These are phyloP conservation scores for Talaromyces sp. DNA, from an alignment of 2,329 filamentous ascomycete genomes.

Conservation along the genomic window DNA sequence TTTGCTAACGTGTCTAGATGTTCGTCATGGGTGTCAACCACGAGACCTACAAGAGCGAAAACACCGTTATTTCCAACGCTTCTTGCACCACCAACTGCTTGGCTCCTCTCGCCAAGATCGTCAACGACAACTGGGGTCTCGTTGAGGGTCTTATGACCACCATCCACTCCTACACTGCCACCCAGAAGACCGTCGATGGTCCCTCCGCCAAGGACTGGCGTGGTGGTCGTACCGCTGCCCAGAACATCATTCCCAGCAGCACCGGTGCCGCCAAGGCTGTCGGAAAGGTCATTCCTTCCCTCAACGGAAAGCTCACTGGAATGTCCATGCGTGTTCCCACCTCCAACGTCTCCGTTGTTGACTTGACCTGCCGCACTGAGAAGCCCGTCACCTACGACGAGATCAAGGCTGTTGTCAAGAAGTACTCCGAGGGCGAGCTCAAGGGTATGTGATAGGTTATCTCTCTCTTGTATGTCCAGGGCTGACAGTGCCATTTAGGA, in stretches of 20 bases:
- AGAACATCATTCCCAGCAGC: constrained; percentile 99
- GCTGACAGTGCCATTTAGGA: constrained; percentile 49
- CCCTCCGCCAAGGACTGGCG: constrained; percentile 99
- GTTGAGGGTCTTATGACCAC: constrained; percentile 99
- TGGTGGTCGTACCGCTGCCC: constrained; percentile 95
- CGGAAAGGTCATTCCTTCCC: constrained; percentile 96
- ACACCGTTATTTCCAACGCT: constrained; percentile 96
- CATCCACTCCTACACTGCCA: constrained; percentile 99
- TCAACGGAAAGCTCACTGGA: constrained; percentile 99
- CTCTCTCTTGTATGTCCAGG: background rate
- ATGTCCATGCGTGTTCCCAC: constrained; percentile 99
- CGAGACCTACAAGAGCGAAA: constrained; percentile 83
- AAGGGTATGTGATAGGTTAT: constrained; percentile 60
- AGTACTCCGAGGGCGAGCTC: constrained; percentile 74
- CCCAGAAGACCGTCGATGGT: constrained; percentile 98
- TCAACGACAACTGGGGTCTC: constrained; percentile 97
- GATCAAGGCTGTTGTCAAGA: constrained; percentile 92
- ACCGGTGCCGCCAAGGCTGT: constrained; percentile 99
- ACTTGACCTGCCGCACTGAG: constrained; percentile 90
- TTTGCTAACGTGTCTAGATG: constrained; percentile 53
- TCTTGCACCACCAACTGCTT: constrained; percentile 99
- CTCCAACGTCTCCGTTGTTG: constrained; percentile 97
- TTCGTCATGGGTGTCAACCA: constrained; percentile 99
- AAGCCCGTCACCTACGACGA: constrained; percentile 72
- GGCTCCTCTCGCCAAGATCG: constrained; percentile 97